Base-by-base conservation (phyloP, 2,329 filamentous ascomycete genomes). In the Didymella keratinophila region DNA sequence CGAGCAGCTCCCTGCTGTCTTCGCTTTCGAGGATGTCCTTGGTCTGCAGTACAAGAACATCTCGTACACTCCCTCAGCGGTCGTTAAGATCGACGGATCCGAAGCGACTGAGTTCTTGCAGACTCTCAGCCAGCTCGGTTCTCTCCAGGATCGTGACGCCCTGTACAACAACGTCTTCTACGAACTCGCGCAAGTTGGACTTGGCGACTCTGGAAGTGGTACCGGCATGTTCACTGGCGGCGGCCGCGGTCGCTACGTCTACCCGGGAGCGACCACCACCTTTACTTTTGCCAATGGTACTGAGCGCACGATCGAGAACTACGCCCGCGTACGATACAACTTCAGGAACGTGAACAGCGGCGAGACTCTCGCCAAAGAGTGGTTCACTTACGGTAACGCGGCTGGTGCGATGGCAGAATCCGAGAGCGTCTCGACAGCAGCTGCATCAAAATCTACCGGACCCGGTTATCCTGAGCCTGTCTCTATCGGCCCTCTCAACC, bases 61-160 rank as follows among this genome's bases (percentile, higher is more conserved):
- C 41, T 72, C 78, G 44, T 79, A 80, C 62, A 74, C 74, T 6
- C 81, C 84, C 0, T 84, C 83, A 0, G 79, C 83, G 1, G 76
- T 89, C 18, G 76, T 78, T 0, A 65, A 82, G 58, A 87, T 89
- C 64, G 85, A 89, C 64, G 85, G 82, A 10, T 70, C 79, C 36
- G 79, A 85, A 37, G 83, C 80, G 2, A 80, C 78, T 9, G 77
- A 78, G 2, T 84, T 79, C 60, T 73, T 87, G 4, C 75, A 82
- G 28, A 73, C 80, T 2, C 77, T 79, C 63, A 81, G 81, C 34
- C 74, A 80, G 53, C 76, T 76, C 53, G 82, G 83, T 55, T 74
- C 71, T 30, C 78, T 81, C 20, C 85, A 87, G 63, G 85, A 87
- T 60, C 79, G 78, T 2, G 85, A 87, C 71, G 84, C 85, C 25